Evolutionary conservation across 306 rosid genomes (phyloP).

Genomic region (Castanea mollissima): DNA sequence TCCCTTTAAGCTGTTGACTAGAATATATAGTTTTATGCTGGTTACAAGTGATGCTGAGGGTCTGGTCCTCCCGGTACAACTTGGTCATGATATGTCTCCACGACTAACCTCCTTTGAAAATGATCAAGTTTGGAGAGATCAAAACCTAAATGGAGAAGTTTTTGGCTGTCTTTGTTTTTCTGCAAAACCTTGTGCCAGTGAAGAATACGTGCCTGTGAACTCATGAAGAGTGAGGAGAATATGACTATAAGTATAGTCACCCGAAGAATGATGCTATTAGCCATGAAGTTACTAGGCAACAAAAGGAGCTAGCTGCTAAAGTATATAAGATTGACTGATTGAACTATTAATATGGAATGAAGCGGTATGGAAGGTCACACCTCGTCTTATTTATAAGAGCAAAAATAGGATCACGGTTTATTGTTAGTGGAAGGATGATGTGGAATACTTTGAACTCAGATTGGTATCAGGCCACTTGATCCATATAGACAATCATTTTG

Average conservation of each 20-base stretch:
- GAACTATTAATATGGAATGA: too few relatives aligned
- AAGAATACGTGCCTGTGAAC: constrained; percentile 38
- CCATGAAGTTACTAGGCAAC: constrained; percentile 22
- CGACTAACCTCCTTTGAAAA: background rate
- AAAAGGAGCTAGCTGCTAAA: background rate
- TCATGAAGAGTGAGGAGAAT: constrained; percentile 12
- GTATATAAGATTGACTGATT: background rate
- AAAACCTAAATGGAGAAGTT: constrained; percentile 36
- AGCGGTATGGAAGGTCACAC: constrained; percentile 6
- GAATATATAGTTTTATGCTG: background rate
- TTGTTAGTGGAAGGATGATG: background rate
- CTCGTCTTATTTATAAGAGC: constrained; percentile 24
- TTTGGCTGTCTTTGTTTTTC: constrained; percentile 18
- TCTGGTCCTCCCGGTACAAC: constrained; percentile 54
- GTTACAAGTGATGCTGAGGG: constrained; percentile 37
- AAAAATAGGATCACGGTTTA: background rate
- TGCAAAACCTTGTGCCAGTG: constrained; percentile 21
- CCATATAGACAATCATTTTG: background rate
- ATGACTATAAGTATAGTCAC: constrained; percentile 22
- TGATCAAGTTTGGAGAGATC: constrained; percentile 19
- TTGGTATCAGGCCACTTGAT: background rate
- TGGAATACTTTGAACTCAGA: background rate
- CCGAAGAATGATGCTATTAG: constrained; percentile 1
- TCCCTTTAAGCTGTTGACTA: background rate
- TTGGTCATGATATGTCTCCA: constrained; percentile 21